Conservation (phyloP, 352 stramenopile genomes). For the Phytophthora meadii region DNA sequence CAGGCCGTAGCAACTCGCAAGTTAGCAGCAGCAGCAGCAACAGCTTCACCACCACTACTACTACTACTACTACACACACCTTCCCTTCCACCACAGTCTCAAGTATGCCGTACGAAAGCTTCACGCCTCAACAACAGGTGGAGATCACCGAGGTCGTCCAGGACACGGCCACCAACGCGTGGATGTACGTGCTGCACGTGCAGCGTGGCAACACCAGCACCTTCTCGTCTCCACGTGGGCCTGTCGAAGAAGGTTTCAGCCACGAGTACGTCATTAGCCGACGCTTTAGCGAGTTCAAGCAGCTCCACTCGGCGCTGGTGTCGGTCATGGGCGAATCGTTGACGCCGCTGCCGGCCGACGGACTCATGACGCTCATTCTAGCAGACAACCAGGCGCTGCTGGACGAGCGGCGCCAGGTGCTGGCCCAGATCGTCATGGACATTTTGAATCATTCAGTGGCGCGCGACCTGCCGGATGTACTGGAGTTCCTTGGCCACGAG, state of each 20-base stretch:
- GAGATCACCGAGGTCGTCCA: conserved; percentile 75
- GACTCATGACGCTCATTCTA: conserved; percentile 69
- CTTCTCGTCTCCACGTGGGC: conserved; percentile 38
- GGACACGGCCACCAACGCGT: conserved; percentile 55
- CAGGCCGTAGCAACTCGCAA: conserved; percentile 7
- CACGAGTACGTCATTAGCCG: conserved; percentile 69
- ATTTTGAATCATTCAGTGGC: conserved; percentile 65
- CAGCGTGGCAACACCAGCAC: conserved; percentile 41
- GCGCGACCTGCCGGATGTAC: conserved; percentile 63
- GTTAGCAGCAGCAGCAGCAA: not conserved
- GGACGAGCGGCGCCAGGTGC: conserved; percentile 68
- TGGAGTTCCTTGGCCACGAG: conserved; percentile 70
- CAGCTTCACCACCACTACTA: not conserved
- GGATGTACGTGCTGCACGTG: conserved; percentile 75
- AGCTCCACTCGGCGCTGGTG: conserved; percentile 59
- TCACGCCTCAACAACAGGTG: conserved; percentile 62
- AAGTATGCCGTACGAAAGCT: conserved; percentile 81
- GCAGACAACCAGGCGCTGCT: conserved; percentile 73
- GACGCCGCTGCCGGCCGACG: conserved; percentile 61
- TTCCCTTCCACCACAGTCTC: not conserved
- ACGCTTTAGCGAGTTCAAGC: conserved; percentile 75
- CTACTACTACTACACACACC: not conserved
- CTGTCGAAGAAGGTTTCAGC: conserved; percentile 43
- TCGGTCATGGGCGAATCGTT: conserved; percentile 57
- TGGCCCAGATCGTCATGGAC: conserved; percentile 66